Conservation (phyloP, 495 filamentous ascomycete species). For the Penicillium psychrofluorescens region DNA sequence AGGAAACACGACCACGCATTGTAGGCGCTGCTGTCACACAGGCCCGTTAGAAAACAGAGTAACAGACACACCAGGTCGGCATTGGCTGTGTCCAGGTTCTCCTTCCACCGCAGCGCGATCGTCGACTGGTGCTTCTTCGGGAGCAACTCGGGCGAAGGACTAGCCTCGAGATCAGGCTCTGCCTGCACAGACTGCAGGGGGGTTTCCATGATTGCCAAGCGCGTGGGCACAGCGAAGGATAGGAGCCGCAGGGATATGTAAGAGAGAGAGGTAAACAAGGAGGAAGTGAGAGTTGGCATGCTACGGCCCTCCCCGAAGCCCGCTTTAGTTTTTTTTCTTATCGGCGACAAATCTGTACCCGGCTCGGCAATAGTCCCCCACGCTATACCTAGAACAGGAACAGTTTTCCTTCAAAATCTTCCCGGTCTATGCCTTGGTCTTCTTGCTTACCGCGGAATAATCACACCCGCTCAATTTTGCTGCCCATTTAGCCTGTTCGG, state of each 20-base stretch:
- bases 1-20: slow-evolving; percentile 57
- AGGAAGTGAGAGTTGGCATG: neutral
- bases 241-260: neutral
- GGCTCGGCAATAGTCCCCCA: no score
- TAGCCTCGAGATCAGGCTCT: slow-evolving; percentile 18
- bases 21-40: slow-evolving; percentile 56
- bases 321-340: no score
- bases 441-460: no score
- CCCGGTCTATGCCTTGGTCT: neutral
- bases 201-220: slow-evolving; percentile 15
- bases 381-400: no score
- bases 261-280: neutral
- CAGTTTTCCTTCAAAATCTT: neutral
- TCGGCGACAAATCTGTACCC: no score
- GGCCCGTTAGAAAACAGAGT: slow-evolving; percentile 49
- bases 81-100: slow-evolving; percentile 32
- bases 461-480: neutral
- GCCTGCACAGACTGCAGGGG: neutral
- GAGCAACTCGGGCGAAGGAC: slow-evolving; percentile 9
- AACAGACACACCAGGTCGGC: slow-evolving; percentile 48
- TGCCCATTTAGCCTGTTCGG: neutral
- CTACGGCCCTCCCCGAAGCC: no score
- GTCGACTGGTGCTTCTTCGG: slow-evolving; percentile 1
- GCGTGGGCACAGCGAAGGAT: neutral
- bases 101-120: slow-evolving; percentile 20